Evolutionary conservation across 257 asterid species (phyloP).

Genomic region (Przewalskia tangutica): DNA sequence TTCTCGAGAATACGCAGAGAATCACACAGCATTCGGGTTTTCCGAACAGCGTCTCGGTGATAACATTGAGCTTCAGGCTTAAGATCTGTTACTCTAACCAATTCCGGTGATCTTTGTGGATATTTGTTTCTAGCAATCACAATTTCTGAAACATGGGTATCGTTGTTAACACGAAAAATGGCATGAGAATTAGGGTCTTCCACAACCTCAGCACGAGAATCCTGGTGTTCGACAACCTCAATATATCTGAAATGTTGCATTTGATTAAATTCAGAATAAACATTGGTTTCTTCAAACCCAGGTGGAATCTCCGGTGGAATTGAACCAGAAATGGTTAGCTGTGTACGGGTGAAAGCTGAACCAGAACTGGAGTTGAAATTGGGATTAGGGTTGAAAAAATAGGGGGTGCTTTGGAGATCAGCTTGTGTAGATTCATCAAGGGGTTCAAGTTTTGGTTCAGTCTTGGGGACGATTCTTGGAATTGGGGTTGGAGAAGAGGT

Average conservation of each 20-base stretch:
- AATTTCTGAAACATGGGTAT: slow-evolving; percentile 22
- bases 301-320: neutral
- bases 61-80: slow-evolving; percentile 38
- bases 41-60: slow-evolving; percentile 37
- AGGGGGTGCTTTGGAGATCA: slow-evolving; percentile 1
- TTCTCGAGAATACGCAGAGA: slow-evolving; percentile 47
- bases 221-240: neutral
- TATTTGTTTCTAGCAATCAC: slow-evolving; percentile 28
- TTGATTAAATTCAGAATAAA: slow-evolving; percentile 42
- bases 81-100: slow-evolving; percentile 68
- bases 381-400: slow-evolving; percentile 1
- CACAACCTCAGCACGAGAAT: neutral
- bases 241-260: slow-evolving; percentile 4
- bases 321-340: neutral
- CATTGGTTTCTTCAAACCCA: slow-evolving; percentile 17
- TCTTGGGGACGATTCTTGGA: slow-evolving; percentile 19
- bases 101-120: slow-evolving; percentile 53
- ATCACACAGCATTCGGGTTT: slow-evolving; percentile 61
- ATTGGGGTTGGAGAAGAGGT: neutral
- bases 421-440: slow-evolving; percentile 28
- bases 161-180: slow-evolving; percentile 28
- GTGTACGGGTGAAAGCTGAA: neutral
- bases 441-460: slow-evolving; percentile 55
- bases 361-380: neutral
- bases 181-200: slow-evolving; percentile 22